phyloP scores from a whole-genome alignment of 192 early-diverging fungal species.

The Umbelopsis ramanniana region DNA sequence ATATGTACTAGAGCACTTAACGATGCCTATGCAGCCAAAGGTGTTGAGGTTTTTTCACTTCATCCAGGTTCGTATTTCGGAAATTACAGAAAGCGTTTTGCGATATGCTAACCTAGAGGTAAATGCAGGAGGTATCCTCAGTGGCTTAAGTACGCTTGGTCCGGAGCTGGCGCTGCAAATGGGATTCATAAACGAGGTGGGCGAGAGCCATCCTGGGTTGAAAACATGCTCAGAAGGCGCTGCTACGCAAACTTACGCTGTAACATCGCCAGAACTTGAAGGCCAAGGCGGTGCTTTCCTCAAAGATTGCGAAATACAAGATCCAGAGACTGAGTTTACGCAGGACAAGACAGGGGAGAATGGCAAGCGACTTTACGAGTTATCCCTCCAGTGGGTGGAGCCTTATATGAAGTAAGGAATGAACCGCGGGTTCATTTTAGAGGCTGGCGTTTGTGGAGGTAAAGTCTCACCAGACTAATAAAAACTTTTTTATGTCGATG shows the following conservation, averaged over 20 bases:
- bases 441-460: no score
- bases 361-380: neutral
- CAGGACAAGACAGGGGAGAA: slow-evolving; percentile 17
- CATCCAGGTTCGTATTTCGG: neutral
- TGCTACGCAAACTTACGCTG: slow-evolving; percentile 14
- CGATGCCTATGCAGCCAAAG: slow-evolving; percentile 8
- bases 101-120: neutral
- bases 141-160: neutral
- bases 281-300: slow-evolving; percentile 12
- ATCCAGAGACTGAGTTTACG: neutral
- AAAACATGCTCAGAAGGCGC: slow-evolving; percentile 11
- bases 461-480: no score
- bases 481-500: no score
- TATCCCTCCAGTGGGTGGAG: neutral
- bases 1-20: slow-evolving; percentile 42
- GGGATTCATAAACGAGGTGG: neutral
- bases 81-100: no score
- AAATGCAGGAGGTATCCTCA: neutral
- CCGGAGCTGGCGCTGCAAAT: neutral
- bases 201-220: neutral
- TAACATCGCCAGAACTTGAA: neutral
- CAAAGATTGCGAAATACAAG: neutral
- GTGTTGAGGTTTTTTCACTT: slow-evolving; percentile 21
- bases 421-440: no score
- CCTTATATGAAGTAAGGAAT: neutral